These are phyloP conservation scores for Neurospora cerealis DNA, from an alignment of 495 filamentous ascomycete species.

Conservation along the genomic window DNA sequence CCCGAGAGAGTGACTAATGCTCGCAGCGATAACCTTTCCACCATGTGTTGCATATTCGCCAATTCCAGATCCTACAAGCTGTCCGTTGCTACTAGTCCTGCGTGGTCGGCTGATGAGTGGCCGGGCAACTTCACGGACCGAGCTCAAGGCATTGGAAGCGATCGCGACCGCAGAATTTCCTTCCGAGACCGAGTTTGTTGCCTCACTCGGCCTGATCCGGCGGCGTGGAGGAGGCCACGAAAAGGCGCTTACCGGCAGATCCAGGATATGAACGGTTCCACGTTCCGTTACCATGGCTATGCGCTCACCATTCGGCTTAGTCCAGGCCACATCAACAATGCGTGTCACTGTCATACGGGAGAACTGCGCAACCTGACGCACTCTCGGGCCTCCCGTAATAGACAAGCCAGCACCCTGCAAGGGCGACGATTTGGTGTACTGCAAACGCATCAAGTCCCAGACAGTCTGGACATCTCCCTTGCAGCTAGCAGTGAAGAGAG, in stretches of 20 bases:
- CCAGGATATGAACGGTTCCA: conserved; percentile 87
- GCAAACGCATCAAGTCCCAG: conserved; percentile 81
- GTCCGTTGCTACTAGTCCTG: conserved; percentile 35
- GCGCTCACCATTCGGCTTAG: conserved; percentile 65
- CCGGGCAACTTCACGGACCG: conserved; percentile 49
- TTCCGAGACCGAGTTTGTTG: conserved; percentile 24
- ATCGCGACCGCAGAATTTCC: conserved; percentile 42
- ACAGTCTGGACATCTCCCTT: conserved; percentile 89
- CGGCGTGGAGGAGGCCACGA: conserved; percentile 83
- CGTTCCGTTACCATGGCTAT: conserved; percentile 80
- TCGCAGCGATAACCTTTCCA: conserved; percentile 70
- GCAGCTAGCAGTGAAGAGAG: conserved; percentile 77
- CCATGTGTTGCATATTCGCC: conserved; percentile 61
- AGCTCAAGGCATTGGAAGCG: conserved; percentile 53
- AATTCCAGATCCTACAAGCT: conserved; percentile 44
- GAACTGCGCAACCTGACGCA: conserved; percentile 78
- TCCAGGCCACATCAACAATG: conserved; percentile 85
- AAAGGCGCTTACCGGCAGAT: conserved; percentile 72
- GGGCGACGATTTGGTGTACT: conserved; percentile 42
- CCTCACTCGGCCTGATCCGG: conserved; percentile 33
- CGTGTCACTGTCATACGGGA: conserved; percentile 82
- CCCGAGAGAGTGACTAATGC: conserved; percentile 74
- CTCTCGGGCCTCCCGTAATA: conserved; percentile 32
- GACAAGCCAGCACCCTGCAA: conserved; percentile 30
- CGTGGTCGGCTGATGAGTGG: conserved; percentile 39